Percentiles rank a stretch among this genome's conserved stretches.
Evolutionary conservation across 257 asterid genomes (phyloP).

Genomic region (Jasminum sambac): DNA sequence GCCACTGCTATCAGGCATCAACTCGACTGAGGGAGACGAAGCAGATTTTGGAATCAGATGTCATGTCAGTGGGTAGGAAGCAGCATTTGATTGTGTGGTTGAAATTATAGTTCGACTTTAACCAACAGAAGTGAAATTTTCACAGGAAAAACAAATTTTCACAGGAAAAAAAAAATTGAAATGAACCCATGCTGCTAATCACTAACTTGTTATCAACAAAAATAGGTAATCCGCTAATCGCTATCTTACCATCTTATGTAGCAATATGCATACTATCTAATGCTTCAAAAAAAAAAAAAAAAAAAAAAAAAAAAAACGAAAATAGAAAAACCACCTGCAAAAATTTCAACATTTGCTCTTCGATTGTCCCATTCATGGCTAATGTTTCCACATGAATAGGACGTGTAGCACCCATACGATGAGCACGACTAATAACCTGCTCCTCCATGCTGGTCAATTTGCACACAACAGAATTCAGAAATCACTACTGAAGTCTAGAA

Average conservation of each 20-base stretch:
- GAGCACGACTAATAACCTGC: constrained; percentile 99
- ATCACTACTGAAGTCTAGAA: constrained; percentile 10
- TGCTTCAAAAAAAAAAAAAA: constrained; percentile 17
- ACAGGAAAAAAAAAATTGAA: too few relatives aligned
- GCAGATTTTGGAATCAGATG: too few relatives aligned
- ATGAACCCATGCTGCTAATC: neutral
- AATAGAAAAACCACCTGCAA: constrained; percentile 57
- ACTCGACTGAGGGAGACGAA: too few relatives aligned
- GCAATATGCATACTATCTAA: neutral
- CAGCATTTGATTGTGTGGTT: too few relatives aligned
- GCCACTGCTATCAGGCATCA: too few relatives aligned
- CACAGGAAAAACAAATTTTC: too few relatives aligned
- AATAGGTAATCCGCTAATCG: neutral
- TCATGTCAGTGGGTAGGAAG: too few relatives aligned
- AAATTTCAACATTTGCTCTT: constrained; percentile 91
- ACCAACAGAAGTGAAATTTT: too few relatives aligned
- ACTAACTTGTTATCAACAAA: neutral
- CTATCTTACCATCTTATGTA: constrained; percentile 4
- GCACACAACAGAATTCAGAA: constrained; percentile 30
- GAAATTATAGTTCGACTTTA: too few relatives aligned
- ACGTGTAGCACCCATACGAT: constrained; percentile 95
- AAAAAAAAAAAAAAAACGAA: constrained; percentile 13
- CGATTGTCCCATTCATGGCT: constrained; percentile 93
- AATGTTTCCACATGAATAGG: constrained; percentile 90
- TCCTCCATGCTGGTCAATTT: constrained; percentile 85